Base-by-base conservation (phyloP, 2,329 filamentous ascomycete species). In the Leptographium procerum region DNA sequence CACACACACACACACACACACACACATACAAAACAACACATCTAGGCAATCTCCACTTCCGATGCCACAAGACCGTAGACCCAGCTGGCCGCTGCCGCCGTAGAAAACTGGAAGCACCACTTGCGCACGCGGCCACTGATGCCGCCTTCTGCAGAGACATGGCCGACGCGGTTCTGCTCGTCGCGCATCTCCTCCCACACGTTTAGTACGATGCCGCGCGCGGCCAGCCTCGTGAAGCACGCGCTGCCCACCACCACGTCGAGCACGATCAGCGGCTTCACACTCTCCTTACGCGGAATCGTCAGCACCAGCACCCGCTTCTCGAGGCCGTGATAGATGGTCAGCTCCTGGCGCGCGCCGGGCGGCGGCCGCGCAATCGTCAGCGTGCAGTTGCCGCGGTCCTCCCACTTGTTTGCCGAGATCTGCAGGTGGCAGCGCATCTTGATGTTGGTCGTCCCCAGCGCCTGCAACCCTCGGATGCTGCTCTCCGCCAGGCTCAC, bases 341-440 rank as follows among this genome's bases (percentile, higher is more conserved):
- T 75, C 57, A 83, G 76, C 60, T 79, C 82, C 71, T 81, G 82
- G 48, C 75, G 75, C 69, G 79, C 81, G 8, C 81, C 82, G 40
- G 73, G 81, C 56, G 78, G 86, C n/a, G 89, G 88, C 22, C 84
- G 82, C 69, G 91, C 84, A 66, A 99, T 90, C 19, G 88, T 89
- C 60, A 99, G 75, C 43, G 84, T 79, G 61, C 91, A 95, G 65
- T 89, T 85, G 63, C 94, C 92, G 75, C 91, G 85, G 69, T 97
- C 91, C 61, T 90, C 85, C 94, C 94, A 99, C 69, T 92, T 92
- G 55, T 84, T 84, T 14, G 83, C 77, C 1, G 82, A 77, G 60
- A 91, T 86, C 55, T 92, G 85, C 54, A 89, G 78, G 69, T 97
- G 96, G 14, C 97, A 81, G 40, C 91, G 81, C 65, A 96, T 89